A percentile compares a stretch with the other conserved stretches of the same genome.
Conservation (phyloP, 2,329 filamentous ascomycete genomes). For the Pestalotiopsis sp. region DNA sequence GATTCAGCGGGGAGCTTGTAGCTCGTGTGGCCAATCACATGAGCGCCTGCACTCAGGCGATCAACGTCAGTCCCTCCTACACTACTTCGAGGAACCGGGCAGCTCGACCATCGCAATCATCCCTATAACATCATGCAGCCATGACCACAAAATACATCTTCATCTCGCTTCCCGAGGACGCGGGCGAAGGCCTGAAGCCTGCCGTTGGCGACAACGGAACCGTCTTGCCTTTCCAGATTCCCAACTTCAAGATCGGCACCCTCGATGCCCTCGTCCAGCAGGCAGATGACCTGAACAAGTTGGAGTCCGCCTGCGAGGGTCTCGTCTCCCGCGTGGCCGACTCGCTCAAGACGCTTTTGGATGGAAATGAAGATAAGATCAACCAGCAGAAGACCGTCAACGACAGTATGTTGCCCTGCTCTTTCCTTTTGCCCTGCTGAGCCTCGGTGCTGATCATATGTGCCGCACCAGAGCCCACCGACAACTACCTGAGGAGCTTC, state of each 20-base stretch:
- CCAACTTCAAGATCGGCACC: constrained; percentile 97
- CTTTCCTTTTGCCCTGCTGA: neutral
- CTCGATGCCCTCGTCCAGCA: constrained; percentile 94
- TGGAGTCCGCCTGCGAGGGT: constrained; percentile 76
- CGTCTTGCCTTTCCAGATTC: constrained; percentile 78
- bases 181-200: constrained; percentile 73
- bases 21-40: constrained; percentile 1
- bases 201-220: constrained; percentile 78
- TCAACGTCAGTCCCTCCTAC: constrained; percentile 9
- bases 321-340: constrained; percentile 90
- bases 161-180: constrained; percentile 88
- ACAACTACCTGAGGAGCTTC: constrained; percentile 88
- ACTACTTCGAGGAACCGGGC: neutral
- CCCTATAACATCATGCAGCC: constrained; percentile 21
- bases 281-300: constrained; percentile 90
- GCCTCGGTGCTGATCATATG: neutral
- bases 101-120: neutral
- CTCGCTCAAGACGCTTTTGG: constrained; percentile 79
- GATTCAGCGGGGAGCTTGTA: neutral
- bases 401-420: constrained; percentile 67
- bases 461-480: constrained; percentile 75
- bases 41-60: neutral
- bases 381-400: constrained; percentile 91
- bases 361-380: constrained; percentile 81
- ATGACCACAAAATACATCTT: constrained; percentile 72